Conservation (phyloP, 139 green algal genomes). For the Mesotaenium endlicherianum region DNA sequence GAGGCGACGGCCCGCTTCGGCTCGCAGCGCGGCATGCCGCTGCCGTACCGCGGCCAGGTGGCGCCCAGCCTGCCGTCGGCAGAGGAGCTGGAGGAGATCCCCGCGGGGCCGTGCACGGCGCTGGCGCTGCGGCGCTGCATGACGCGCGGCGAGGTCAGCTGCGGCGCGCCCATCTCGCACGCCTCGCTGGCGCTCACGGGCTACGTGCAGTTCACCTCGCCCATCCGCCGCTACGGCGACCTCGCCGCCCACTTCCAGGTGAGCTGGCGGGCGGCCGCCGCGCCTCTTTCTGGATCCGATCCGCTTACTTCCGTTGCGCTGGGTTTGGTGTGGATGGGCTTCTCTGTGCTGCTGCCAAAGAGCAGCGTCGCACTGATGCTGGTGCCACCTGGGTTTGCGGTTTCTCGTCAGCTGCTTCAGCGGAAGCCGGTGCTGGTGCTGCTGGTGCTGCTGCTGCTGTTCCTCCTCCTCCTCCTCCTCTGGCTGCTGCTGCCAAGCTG, state of each 20-base stretch:
- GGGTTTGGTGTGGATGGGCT: too few relatives aligned
- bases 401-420: too few relatives aligned
- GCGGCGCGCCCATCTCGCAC: constrained; percentile 45
- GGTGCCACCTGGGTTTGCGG: too few relatives aligned
- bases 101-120: constrained; percentile 64
- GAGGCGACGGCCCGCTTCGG: constrained; percentile 63
- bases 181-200: constrained; percentile 47
- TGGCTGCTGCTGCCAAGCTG: too few relatives aligned
- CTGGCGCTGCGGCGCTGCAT: constrained; percentile 68
- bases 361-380: too few relatives aligned
- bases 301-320: too few relatives aligned
- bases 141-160: constrained; percentile 59
- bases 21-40: constrained; percentile 57
- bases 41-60: constrained; percentile 72
- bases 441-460: too few relatives aligned
- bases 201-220: constrained; percentile 60
- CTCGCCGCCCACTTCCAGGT: constrained; percentile 60
- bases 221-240: constrained; percentile 59
- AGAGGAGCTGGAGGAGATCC: constrained; percentile 58
- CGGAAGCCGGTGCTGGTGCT: too few relatives aligned
- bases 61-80: constrained; percentile 52
- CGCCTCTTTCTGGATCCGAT: too few relatives aligned
- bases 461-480: not conserved
- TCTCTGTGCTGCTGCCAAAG: too few relatives aligned
- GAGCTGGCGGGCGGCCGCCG: too few relatives aligned